Evolutionary conservation across 306 rosid species (phyloP), one percentile per base, ranked within the genome.

Genomic region (Inga oerstediana): DNA sequence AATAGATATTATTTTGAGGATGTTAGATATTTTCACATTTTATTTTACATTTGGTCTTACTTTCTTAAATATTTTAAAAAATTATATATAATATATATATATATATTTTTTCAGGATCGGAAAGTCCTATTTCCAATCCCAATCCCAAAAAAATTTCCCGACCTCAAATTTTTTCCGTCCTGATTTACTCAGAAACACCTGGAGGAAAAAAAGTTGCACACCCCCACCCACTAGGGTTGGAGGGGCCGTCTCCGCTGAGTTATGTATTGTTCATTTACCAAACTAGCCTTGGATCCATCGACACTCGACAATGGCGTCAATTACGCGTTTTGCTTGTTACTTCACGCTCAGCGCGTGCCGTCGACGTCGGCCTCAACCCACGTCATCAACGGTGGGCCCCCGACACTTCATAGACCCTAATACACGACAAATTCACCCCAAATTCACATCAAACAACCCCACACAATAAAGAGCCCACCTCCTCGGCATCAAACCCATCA

Each of bases 371-470:
- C 74, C 46, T 85, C n/a, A 11, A 6, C 10, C 82, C 87, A 90
- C 88, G 91, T 90, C 93, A 82, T 80, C 87, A 15, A 7, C 0
- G 0, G 7, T 16, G 87, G 74, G 12, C 64, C 64, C 52, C 80
- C 65, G 49, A 59, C 74, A 35, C 5, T 14, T 78, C 79, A 82
- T 17, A 90, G 88, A 84, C 90, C 90, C 90, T 80, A 92, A 92
- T 92, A 89, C 91, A 85, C 81, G 86, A 76, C 82, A 90, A 80
- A 90, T 89, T 85, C 86, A 87, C 30, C 68, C 84, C 82, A 89
- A 89, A 92, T 89, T 77, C 76, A 75, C 51, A 70, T 78, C 76
- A 88, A 89, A 89, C 91, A 86, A 84, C 80, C 70, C 80, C 83
- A 87, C 64, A 3, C n/a, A 84, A 75, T 89, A 79, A 76, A 78